These are phyloP conservation scores for Xenoacremonium recifei DNA, from an alignment of 2,329 filamentous ascomycete species.

Conservation along the genomic window DNA sequence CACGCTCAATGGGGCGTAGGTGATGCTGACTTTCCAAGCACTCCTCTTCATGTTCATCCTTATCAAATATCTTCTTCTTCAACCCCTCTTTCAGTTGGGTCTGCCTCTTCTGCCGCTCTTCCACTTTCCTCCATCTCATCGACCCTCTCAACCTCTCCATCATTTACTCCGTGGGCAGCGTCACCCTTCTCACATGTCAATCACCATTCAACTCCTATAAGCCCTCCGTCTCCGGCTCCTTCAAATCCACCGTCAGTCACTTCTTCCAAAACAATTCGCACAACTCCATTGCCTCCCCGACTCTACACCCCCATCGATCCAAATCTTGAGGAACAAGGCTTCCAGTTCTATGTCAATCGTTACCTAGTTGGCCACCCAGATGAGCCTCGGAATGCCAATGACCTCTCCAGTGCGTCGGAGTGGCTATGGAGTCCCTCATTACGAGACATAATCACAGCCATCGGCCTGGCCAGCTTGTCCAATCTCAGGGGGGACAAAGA, in stretches of 20 bases:
- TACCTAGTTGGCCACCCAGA: slow-evolving; percentile 53
- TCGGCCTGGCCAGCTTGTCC: slow-evolving; percentile 57
- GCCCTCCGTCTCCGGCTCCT: slow-evolving; percentile 12
- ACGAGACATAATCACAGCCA: slow-evolving; percentile 52
- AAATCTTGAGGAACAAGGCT: slow-evolving; percentile 45
- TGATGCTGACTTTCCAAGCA: slow-evolving; percentile 20
- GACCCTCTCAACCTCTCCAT: slow-evolving; percentile 6
- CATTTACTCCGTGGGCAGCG: slow-evolving; percentile 12
- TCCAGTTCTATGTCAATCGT: slow-evolving; percentile 50
- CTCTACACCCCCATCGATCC: slow-evolving; percentile 34
- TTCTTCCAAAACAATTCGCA: not conserved
- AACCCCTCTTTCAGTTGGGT: slow-evolving; percentile 7
- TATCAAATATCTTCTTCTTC: slow-evolving; percentile 25
- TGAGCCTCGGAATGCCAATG: slow-evolving; percentile 39
- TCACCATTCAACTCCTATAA: not conserved
- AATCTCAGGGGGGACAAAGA: slow-evolving; percentile 49
- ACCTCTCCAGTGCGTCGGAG: slow-evolving; percentile 32
- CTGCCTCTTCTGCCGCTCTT: slow-evolving; percentile 13
- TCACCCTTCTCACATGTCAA: not conserved
- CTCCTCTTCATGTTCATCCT: slow-evolving; percentile 8
- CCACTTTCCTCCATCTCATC: slow-evolving; percentile 20
- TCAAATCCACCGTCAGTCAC: slow-evolving; percentile 5
- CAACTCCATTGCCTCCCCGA: slow-evolving; percentile 9
- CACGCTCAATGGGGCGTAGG: slow-evolving; percentile 48
- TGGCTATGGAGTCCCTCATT: slow-evolving; percentile 40